Evolutionary conservation across 495 filamentous ascomycete species (phyloP), one percentile per base, ranked within the genome.

Genomic region (Hypoxylon perforatum): DNA sequence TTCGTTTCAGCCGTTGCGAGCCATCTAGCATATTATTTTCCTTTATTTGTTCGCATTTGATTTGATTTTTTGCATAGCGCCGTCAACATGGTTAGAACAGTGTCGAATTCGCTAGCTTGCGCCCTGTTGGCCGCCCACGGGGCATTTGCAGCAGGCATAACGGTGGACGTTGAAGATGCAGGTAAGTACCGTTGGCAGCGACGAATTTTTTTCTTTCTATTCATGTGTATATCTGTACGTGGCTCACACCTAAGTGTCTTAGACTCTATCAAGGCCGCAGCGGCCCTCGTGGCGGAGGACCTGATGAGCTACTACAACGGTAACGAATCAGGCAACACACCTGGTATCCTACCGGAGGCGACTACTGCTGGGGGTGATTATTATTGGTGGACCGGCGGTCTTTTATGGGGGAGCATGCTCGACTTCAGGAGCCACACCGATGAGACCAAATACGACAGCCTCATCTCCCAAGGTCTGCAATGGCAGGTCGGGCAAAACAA

Each of bases 341-440:
- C 83, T 17, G 88, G 88, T 15, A 77, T 89, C 28, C 75, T 90
- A 3, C 25, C 25, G 25, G 25, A 28, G 11, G 69, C 73, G 9
- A 65, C 72, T 14, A 77, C 65, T 25, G 61, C 57, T 9, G 62
- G 28, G 21, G 30, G 59, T 18, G 47, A 71, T 28, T 73, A 78
- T 65, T 76, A 71, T 30, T 73, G 45, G 58, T 91, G 87, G 87
- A 84, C 88, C 62, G 83, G 87, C 47, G 88, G 86, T 59, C 85
- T 82, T 25, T 82, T 91, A 74, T 92, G 88, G 81, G 85, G 86
- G 62, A 80, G 80, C 12, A 73, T 90, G 74, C 80, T 92, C 19
- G 87, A 92, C 65, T 93, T 92, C 69, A 90, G 89, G 85, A 81
- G 81, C 71, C 89, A 83, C 74, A 91, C 90, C 3, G 84, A 84